Base-by-base conservation (phyloP, 441 rosid genomes). In the Adansonia grandidieri region DNA sequence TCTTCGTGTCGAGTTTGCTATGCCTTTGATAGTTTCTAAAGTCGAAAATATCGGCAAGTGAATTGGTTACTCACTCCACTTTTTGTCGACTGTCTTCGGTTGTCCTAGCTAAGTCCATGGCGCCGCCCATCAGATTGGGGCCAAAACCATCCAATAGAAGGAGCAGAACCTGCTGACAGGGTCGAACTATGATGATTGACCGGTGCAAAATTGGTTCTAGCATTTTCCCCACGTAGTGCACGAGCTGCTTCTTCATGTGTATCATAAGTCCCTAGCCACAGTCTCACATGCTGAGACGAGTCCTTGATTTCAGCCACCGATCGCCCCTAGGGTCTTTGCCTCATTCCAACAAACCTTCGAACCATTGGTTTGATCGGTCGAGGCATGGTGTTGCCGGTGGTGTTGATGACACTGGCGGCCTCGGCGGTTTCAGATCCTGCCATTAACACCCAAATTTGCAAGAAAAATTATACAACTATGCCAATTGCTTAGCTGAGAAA, bases 251-350 rank as follows among this genome's bases (percentile, higher is more conserved):
- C 93, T 83, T 91, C 98, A 10, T 96, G 89, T 0, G 95, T 86
- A 48, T 88, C 91, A 6, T 91, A 93, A 1, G 92, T 89, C 62
- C 98, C 98, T 1, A 95, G 83, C 98, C 98, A 95, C 37, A 93
- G 78, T 76, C 98, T 85, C 10, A 89, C 95, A 9, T 91, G 88
- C 6, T 92, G 95, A 7, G 94, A 88, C 0, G 97, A 91, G 83
- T 95, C 94, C 86, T 94, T 90, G 80, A 93, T 95, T 79, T 95
- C 97, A 1, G 97, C 94, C 15, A 94, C 97, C 86, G 94, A 94
- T 84, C 92, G 84, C 22, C 98, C 98, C 4, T 94, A 95, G 0
- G 97, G 94, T 67, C 88, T 87, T 77, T 86, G 89, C 82, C 97
- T 78, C 24, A 93, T 96, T 13, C 97, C 97, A 0, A 91, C 90